A percentile compares a stretch with the other conserved stretches of the same genome.
These are phyloP conservation scores for Chlorella sp. DNA, from an alignment of 139 green algal species.

Conservation along the genomic window DNA sequence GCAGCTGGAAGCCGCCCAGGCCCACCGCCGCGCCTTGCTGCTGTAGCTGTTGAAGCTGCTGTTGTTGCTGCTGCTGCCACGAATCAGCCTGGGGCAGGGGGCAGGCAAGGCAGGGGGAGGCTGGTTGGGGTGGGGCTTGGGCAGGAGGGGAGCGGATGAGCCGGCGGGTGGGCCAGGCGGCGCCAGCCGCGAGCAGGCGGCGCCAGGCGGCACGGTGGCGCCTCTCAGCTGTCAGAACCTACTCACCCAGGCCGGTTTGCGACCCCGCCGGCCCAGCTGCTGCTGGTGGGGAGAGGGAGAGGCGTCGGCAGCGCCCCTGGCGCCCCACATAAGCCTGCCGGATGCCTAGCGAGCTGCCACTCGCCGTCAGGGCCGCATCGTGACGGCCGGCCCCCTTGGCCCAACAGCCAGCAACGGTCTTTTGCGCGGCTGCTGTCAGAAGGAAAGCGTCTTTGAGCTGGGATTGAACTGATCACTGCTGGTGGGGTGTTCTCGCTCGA, in stretches of 20 bases:
- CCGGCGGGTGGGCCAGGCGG: too few relatives aligned
- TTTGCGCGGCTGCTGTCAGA: too few relatives aligned
- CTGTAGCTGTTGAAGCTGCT: constrained; percentile 3
- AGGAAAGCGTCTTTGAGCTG: too few relatives aligned
- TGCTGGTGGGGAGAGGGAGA: neutral
- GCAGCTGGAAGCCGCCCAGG: neutral
- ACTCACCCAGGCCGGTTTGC: constrained; percentile 17
- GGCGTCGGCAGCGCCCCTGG: constrained; percentile 2
- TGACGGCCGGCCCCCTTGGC: too few relatives aligned
- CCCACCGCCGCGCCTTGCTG: neutral
- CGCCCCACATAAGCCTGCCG: constrained; percentile 1
- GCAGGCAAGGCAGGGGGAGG: neutral
- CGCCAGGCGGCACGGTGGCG: neutral
- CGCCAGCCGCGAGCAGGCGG: neutral
- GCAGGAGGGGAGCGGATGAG: neutral
- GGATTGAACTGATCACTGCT: too few relatives aligned
- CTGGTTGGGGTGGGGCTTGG: neutral
- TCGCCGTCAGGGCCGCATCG: too few relatives aligned
- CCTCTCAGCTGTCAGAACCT: too few relatives aligned
- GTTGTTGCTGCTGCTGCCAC: neutral
- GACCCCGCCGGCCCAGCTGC: neutral
- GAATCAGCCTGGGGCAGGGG: constrained; percentile 14
- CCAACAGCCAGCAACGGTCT: too few relatives aligned
- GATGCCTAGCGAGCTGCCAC: too few relatives aligned
- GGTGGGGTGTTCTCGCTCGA: too few relatives aligned